Conservation (phyloP, 768 basidiomycete genomes). For the Leccinum subgranulosum region DNA sequence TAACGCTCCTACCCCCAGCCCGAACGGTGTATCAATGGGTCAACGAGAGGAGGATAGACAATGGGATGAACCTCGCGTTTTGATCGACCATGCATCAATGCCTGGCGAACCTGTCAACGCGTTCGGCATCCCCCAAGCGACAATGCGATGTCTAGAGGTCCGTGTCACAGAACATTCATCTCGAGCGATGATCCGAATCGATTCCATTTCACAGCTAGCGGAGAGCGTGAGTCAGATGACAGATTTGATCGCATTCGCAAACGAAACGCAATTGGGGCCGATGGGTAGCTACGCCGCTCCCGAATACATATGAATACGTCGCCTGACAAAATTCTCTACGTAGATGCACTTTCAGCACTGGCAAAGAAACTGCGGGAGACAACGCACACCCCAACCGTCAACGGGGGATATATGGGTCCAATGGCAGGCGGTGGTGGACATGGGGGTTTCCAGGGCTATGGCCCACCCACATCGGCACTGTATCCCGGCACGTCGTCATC, state of each 20-base stretch:
- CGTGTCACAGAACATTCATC: slow-evolving; percentile 15
- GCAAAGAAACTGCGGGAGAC: slow-evolving; percentile 38
- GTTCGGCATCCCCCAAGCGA: slow-evolving; percentile 85
- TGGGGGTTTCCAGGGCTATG: slow-evolving; percentile 24
- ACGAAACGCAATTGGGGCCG: slow-evolving; percentile 54
- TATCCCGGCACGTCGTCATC: slow-evolving; percentile 44
- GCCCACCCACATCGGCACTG: slow-evolving; percentile 41
- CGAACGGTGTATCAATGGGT: slow-evolving; percentile 23
- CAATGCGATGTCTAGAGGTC: slow-evolving; percentile 86
- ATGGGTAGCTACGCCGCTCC: slow-evolving; percentile 49
- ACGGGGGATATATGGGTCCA: slow-evolving; percentile 19
- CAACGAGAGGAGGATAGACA: slow-evolving; percentile 52
- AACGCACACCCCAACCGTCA: slow-evolving; percentile 11
- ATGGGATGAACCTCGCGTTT: slow-evolving; percentile 64
- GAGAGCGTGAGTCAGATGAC: slow-evolving; percentile 81
- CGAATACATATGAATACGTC: slow-evolving; percentile 23
- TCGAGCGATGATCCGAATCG: slow-evolving; percentile 2
- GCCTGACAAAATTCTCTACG: slow-evolving; percentile 22
- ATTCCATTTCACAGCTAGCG: slow-evolving; percentile 49
- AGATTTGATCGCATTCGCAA: slow-evolving; percentile 68
- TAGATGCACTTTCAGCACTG: slow-evolving; percentile 44
- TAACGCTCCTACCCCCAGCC: slow-evolving; percentile 34
- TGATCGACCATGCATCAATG: slow-evolving; percentile 60
- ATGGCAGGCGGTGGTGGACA: slow-evolving; percentile 18
- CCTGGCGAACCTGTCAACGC: slow-evolving; percentile 85